A percentile compares a stretch with the other conserved stretches of the same genome.
Evolutionary conservation across 768 basidiomycete species (phyloP).

Genomic region (Multifurca ochricompacta): DNA sequence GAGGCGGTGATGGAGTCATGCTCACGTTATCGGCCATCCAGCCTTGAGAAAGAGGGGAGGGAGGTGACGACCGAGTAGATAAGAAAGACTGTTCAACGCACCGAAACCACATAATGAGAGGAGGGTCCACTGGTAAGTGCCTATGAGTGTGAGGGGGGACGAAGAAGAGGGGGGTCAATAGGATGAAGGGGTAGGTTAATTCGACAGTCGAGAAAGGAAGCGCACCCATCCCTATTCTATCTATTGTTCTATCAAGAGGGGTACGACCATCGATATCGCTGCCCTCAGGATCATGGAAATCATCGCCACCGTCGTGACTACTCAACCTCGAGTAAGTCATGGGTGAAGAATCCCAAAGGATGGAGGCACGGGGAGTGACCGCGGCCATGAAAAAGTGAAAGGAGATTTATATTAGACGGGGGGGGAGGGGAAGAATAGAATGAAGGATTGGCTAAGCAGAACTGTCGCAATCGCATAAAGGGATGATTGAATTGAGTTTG

Average conservation of each 20-base stretch:
- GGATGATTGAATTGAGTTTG: neutral
- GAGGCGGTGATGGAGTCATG: neutral
- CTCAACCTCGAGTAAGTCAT: slow-evolving; percentile 30
- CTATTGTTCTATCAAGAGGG: slow-evolving; percentile 76
- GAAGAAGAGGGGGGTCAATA: neutral
- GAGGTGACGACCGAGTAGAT: neutral
- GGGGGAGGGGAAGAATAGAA: neutral
- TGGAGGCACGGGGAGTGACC: slow-evolving; percentile 40
- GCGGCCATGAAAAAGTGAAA: slow-evolving; percentile 14
- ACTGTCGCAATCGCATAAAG: neutral
- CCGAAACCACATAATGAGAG: slow-evolving; percentile 84
- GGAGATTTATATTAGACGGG: slow-evolving; percentile 4
- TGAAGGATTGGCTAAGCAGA: slow-evolving; percentile 2
- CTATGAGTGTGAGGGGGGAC: slow-evolving; percentile 30
- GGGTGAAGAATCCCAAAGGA: slow-evolving; percentile 38
- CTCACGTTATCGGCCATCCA: slow-evolving; percentile 92
- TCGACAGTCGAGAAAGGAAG: neutral
- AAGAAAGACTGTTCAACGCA: slow-evolving; percentile 33
- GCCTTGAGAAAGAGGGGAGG: slow-evolving; percentile 35
- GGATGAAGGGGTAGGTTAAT: neutral
- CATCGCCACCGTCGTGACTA: slow-evolving; percentile 32
- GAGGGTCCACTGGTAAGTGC: slow-evolving; percentile 75
- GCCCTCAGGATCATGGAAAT: slow-evolving; percentile 25
- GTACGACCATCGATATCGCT: slow-evolving; percentile 30
- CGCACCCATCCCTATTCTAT: slow-evolving; percentile 82